Evolutionary conservation across 2,329 filamentous ascomycete species (phyloP), one percentile per base, ranked within the genome.

Genomic region (Helicocarpus griseus): DNA sequence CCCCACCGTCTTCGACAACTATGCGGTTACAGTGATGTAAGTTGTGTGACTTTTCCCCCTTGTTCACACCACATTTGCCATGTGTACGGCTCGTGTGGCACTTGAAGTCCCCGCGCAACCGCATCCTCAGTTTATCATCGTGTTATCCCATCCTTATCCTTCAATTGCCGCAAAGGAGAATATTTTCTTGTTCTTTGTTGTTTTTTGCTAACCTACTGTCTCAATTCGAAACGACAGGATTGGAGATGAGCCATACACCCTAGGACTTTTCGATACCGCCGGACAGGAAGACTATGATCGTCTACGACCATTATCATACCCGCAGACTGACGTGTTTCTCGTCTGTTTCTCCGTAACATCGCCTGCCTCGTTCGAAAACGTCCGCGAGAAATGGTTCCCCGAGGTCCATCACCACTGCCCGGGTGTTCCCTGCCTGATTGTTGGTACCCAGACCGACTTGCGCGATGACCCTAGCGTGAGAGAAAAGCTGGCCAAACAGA

Each of bases 251-350:
- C 93, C 93, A 54, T 97, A 97, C 71, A 98, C 93, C 14, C 80
- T 98, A 45, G 93, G 93, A 53, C 80, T 98, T 26, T 98, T 97
- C 68, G 93, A 98, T 83, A 98, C 93, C 35, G 93, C 93, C 56
- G 93, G 93, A 71, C 93, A 98, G 77, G 93, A 98, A 79, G 91
- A 98, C 83, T 97, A 97, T 75, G 93, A 98, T 73, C 86, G 93
- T 63, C 83, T 98, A 58, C 87, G 93, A 65, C 93, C 93, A 45
- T 82, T 97, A 55, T 97, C 93, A 57, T 98, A 98, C 70, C 93
- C 93, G 1, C 93, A 97, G 75, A 97, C 93, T 63, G 93, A 97
- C 66, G 93, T 97, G 59, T 97, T 98, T 76, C 85, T 98, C 54
- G 90, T 98, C 63, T 98, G 93, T 78, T 98, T 97, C 73, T 95